Percentiles rank a stretch among this genome's conserved stretches.
Conservation (phyloP, 257 asterid genomes). For the Solanum boliviense region DNA sequence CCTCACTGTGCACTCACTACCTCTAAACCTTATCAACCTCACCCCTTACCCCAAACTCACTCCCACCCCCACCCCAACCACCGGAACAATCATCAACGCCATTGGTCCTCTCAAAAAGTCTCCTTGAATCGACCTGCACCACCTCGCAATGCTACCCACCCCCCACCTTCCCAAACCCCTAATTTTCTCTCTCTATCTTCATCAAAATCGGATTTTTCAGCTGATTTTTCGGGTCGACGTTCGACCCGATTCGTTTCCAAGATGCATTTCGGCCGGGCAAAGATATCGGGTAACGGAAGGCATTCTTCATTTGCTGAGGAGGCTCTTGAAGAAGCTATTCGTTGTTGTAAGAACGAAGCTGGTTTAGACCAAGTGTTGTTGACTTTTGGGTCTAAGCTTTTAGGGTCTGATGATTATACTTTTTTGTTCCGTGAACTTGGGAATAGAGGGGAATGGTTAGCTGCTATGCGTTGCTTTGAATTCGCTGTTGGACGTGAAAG, state of each 20-base stretch:
- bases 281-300: constrained; percentile 39
- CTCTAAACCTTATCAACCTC: constrained; percentile 58
- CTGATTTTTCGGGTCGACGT: constrained; percentile 74
- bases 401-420: constrained; percentile 58
- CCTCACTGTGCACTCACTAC: constrained; percentile 72
- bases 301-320: constrained; percentile 70
- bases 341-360: constrained; percentile 18
- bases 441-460: constrained; percentile 64
- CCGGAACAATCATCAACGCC: constrained; percentile 15
- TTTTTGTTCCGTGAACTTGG: constrained; percentile 80
- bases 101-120: constrained; percentile 35
- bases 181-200: constrained; percentile 30
- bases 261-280: constrained; percentile 80
- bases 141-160: constrained; percentile 19
- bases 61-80: constrained; percentile 34
- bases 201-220: constrained; percentile 18
- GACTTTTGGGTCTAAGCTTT: constrained; percentile 42
- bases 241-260: constrained; percentile 87
- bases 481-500: constrained; percentile 56
- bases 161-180: constrained; percentile 11
- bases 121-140: constrained; percentile 33
- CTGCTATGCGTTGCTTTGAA: constrained; percentile 59
- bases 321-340: constrained; percentile 37
- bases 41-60: constrained; percentile 31
- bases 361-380: constrained; percentile 28